Evolutionary conservation across 768 basidiomycete species (phyloP), one percentile per base, ranked within the genome.

Genomic region (Hirschioporus abietinus): DNA sequence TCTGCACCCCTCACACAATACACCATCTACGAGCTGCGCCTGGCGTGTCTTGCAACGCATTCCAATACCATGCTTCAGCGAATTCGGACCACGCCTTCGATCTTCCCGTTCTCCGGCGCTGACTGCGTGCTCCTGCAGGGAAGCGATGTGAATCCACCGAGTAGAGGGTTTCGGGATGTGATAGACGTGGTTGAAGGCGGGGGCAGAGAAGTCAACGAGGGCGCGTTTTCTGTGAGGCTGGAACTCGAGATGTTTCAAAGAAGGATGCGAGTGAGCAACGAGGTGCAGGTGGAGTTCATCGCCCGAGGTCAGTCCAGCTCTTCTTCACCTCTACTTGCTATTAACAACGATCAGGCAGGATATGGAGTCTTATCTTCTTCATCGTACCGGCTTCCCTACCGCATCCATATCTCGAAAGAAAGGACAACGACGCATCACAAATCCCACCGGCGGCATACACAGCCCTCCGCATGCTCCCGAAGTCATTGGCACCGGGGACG

Each of bases 1-100:
- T 84, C 88, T 0, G 77, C 81, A 0, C 82, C 83, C 9, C 73
- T 84, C 4, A 73, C 74, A 5, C 67, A 70, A 15, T 35, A 68
- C 23, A 86, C 86, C 0, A 74, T 86, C 7, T 80, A 81, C 3
- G 91, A 93, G 35, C 78, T 91, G 24, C 84, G 88, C 1, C 80
- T 84, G 7, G 90, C 88, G 0, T 93, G 91, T 70, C 76, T 91
- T 34, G 76, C 86, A 27, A 84, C 81, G 7, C 86, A 84, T 1
- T 87, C 89, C 72, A 82, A 89, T 66, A 76, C 74, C 1, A 76
- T 89, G 1, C 89, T 89, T 74, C 86, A 87, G 68, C 81, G 86
- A 0, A 77, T 90, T 23, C 77, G 85, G 1, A 79, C 79, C 66
- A 82, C 82, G 0, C 66, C 85, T 0, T 82, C 82, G 36, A 86